Evolutionary conservation across 805 yeast genomes (phyloP).

Genomic region (Candida krabiensis): DNA sequence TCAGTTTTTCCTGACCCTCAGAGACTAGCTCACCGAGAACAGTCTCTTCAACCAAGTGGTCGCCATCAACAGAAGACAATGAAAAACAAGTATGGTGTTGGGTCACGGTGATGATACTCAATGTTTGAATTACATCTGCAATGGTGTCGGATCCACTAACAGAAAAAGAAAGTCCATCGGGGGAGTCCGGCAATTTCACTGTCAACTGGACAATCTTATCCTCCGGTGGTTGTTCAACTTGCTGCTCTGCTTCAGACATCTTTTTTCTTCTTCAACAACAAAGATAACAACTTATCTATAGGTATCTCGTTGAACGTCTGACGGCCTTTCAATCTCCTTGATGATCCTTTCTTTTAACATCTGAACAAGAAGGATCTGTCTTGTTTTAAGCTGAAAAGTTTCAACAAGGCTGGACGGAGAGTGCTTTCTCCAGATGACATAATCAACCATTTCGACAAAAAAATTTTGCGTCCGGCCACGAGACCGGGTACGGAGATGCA

Average conservation of each 20-base stretch:
- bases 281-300: neutral
- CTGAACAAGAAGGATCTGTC: no score
- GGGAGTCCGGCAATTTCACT: constrained; percentile 28
- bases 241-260: constrained; percentile 18
- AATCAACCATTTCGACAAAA: neutral
- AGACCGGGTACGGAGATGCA: neutral
- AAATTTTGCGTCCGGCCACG: neutral
- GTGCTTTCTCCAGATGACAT: neutral
- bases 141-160: constrained; percentile 43
- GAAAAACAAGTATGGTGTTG: constrained; percentile 62
- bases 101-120: constrained; percentile 56
- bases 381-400: no score
- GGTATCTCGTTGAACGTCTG: no score
- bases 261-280: neutral
- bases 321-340: no score
- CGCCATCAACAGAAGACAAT: constrained; percentile 37
- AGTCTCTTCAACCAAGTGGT: constrained; percentile 29
- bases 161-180: constrained; percentile 26
- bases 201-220: constrained; percentile 25
- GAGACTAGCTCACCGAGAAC: constrained; percentile 30
- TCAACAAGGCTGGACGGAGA: no score
- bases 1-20: constrained; percentile 32
- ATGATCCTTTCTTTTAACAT: no score
- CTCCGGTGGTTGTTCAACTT: constrained; percentile 7
- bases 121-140: constrained; percentile 56